Evolutionary conservation across 176 grass and related monocot genomes (phyloP).

Genomic region (Carex myosuroides): DNA sequence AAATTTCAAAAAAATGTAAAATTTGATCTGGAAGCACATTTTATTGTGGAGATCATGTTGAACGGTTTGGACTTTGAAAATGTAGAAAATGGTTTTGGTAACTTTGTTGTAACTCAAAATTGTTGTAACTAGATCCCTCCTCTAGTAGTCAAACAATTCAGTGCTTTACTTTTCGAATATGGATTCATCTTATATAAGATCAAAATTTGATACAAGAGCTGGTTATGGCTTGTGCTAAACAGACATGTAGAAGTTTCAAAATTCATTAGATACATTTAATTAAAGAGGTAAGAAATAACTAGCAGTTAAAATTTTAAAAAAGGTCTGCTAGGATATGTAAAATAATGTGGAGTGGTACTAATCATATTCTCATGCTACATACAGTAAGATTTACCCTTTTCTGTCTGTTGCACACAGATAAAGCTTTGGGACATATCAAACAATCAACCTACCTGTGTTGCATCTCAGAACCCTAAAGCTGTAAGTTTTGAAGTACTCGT

Average conservation of each 20-base stretch:
- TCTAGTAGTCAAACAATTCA: neutral
- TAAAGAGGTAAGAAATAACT: neutral
- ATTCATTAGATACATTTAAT: neutral
- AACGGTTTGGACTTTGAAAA: too few relatives aligned
- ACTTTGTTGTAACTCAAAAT: too few relatives aligned
- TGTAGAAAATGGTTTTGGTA: too few relatives aligned
- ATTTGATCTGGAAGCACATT: too few relatives aligned
- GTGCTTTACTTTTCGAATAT: neutral
- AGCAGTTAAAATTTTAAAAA: neutral
- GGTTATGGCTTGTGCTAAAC: neutral
- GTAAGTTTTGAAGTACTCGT: slow-evolving; percentile 16
- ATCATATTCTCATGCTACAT: neutral
- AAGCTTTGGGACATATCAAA: slow-evolving; percentile 48
- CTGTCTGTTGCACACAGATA: slow-evolving; percentile 22
- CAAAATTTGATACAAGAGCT: neutral
- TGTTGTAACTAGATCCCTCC: too few relatives aligned
- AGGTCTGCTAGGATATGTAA: neutral
- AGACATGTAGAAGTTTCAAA: neutral
- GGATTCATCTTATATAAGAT: neutral
- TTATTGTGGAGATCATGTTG: too few relatives aligned
- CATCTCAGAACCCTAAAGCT: slow-evolving; percentile 35
- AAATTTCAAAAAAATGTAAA: too few relatives aligned
- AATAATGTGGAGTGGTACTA: neutral
- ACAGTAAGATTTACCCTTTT: neutral
- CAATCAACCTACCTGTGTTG: slow-evolving; percentile 38